Percentiles rank a stretch among this genome's conserved stretches.
phyloP scores from a whole-genome alignment of 768 basidiomycete genomes.

The Paxillus ammoniavirescens region DNA sequence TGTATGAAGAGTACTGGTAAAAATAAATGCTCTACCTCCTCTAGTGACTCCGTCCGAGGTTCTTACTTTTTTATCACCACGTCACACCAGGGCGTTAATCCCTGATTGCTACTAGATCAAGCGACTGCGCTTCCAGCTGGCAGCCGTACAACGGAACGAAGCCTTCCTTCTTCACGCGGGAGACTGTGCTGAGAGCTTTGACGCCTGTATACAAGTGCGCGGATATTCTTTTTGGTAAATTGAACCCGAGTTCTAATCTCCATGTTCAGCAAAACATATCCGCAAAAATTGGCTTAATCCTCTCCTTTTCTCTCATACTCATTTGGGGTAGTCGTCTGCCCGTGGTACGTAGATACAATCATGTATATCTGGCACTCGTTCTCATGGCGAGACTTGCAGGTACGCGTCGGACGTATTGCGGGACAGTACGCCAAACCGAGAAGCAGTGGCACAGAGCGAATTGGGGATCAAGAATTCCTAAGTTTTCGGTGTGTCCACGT shows the following conservation, averaged over 20 bases:
- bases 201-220: slow-evolving; percentile 82
- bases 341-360: slow-evolving; percentile 55
- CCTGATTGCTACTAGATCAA: slow-evolving; percentile 55
- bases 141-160: slow-evolving; percentile 78
- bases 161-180: slow-evolving; percentile 97
- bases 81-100: slow-evolving; percentile 28
- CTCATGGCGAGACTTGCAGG: slow-evolving; percentile 35
- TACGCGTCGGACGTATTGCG: slow-evolving; percentile 88
- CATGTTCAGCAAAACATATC: slow-evolving; percentile 76
- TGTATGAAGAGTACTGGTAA: slow-evolving; percentile 62
- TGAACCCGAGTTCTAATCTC: slow-evolving; percentile 5
- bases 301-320: slow-evolving; percentile 93
- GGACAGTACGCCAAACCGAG: slow-evolving; percentile 97
- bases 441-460: slow-evolving; percentile 76
- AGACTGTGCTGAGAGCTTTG: slow-evolving; percentile 96
- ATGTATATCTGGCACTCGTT: slow-evolving; percentile 1
- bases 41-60: slow-evolving; percentile 94
- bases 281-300: slow-evolving; percentile 84
- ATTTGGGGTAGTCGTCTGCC: slow-evolving; percentile 92
- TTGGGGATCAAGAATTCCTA: slow-evolving; percentile 72
- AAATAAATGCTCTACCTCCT: slow-evolving; percentile 79
- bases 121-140: slow-evolving; percentile 76
- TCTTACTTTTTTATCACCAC: slow-evolving; percentile 14
- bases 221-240: slow-evolving; percentile 9
- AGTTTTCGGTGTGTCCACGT: slow-evolving; percentile 73